Percentiles rank a stretch among this genome's conserved stretches.
Evolutionary conservation across 352 stramenopile species (phyloP).

Genomic region (Phytophthora kernoviae): DNA sequence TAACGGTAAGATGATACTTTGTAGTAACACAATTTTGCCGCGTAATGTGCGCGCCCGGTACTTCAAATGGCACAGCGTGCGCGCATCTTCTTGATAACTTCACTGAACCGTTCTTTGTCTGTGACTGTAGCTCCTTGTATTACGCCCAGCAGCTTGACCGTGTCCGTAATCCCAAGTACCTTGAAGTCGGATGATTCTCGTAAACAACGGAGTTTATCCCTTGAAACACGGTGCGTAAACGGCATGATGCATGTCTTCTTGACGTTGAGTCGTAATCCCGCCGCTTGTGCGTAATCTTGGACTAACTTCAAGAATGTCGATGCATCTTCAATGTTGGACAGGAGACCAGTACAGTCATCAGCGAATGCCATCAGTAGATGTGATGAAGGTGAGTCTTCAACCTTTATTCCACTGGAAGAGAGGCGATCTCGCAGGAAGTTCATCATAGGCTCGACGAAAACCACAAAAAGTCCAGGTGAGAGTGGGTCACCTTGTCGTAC

Average conservation of each 20-base stretch:
- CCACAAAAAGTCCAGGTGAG: constrained; percentile 16
- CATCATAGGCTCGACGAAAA: constrained; percentile 22
- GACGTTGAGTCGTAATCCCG: constrained; percentile 11
- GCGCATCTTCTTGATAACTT: not conserved
- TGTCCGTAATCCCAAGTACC: not conserved
- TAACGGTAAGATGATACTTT: constrained; percentile 6
- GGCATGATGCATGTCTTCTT: constrained; percentile 19
- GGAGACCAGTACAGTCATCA: constrained; percentile 16
- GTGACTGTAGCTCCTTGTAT: constrained; percentile 5
- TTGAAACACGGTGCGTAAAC: constrained; percentile 1
- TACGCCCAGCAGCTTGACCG: not conserved
- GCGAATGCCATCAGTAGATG: constrained; percentile 9
- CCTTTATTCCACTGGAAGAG: not conserved
- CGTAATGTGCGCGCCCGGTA: constrained; percentile 1
- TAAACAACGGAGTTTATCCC: not conserved
- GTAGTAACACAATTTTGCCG: constrained; percentile 3
- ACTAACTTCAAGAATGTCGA: constrained; percentile 5
- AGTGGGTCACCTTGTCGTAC: constrained; percentile 19
- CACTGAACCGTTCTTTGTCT: not conserved
- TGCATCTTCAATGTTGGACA: constrained; percentile 1
- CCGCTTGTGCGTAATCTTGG: constrained; percentile 8
- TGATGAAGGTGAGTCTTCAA: not conserved
- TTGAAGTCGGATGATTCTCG: not conserved
- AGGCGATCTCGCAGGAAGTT: constrained; percentile 3
- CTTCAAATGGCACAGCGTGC: constrained; percentile 9